Percentiles rank a stretch among this genome's conserved stretches.
Conservation (phyloP, 2,329 filamentous ascomycete species). For the Aspergillus quadricinctus region DNA sequence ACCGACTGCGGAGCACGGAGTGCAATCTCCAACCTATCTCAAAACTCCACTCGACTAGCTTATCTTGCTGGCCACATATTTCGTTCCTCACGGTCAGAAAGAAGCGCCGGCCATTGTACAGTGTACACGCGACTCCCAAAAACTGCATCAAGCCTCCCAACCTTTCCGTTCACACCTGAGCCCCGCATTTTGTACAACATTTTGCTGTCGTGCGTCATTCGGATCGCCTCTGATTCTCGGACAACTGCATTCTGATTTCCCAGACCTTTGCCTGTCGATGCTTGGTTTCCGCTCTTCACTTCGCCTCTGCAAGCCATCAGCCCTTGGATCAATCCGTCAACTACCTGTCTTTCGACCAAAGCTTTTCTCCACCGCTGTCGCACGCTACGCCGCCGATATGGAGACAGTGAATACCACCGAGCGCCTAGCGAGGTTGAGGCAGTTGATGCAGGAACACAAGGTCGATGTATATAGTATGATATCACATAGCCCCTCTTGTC, state of each 20-base stretch:
- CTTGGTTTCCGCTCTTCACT: constrained; percentile 29
- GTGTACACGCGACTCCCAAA: neutral
- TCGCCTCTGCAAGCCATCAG: constrained; percentile 27
- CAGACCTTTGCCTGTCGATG: constrained; percentile 24
- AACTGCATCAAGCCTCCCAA: neutral
- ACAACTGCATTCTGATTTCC: constrained; percentile 13
- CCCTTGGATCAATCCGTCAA: constrained; percentile 23
- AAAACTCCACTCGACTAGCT: neutral
- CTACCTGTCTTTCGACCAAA: constrained; percentile 26
- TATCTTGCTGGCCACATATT: neutral
- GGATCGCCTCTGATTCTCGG: constrained; percentile 8
- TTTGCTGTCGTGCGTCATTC: constrained; percentile 7
- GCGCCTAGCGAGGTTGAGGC: constrained; percentile 70
- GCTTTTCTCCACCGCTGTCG: constrained; percentile 36
- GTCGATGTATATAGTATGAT: constrained; percentile 84
- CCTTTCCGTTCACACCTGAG: neutral
- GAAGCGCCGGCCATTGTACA: neutral
- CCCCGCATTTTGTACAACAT: constrained; percentile 8
- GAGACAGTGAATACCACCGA: constrained; percentile 72
- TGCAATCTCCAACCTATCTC: neutral
- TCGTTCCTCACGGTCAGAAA: neutral
- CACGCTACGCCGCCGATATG: constrained; percentile 55
- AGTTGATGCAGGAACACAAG: constrained; percentile 80
- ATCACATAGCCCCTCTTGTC: constrained; percentile 13
- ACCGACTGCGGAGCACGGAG: neutral